Percentiles rank a stretch among this genome's conserved stretches.
Conservation (phyloP, 352 stramenopile species). For the Thraustochytrium striatum region DNA sequence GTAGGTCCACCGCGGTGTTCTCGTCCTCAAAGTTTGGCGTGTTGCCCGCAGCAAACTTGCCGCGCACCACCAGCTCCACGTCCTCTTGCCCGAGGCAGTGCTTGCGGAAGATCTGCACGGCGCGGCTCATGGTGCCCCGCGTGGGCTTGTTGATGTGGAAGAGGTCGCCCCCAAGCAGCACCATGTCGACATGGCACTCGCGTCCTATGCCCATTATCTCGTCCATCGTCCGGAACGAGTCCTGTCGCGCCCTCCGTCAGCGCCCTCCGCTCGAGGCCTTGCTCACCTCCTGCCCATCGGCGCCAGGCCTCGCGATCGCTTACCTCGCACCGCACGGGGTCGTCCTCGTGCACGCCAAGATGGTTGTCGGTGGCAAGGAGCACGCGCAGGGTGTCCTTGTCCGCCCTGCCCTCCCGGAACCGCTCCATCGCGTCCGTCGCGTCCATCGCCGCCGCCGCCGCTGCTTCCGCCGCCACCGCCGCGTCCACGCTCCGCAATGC, state of each 20-base stretch:
- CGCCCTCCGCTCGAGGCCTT: constrained; percentile 78
- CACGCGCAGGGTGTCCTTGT: constrained; percentile 70
- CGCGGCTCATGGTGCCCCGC: constrained; percentile 88
- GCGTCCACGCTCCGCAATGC: too few relatives aligned
- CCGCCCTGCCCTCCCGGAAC: neutral
- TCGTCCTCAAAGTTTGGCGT: constrained; percentile 57
- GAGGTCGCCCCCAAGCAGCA: constrained; percentile 92
- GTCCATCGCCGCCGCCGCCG: neutral
- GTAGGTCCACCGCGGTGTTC: constrained; percentile 87
- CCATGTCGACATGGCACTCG: constrained; percentile 73
- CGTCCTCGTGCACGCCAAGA: constrained; percentile 64
- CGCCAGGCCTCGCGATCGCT: constrained; percentile 59
- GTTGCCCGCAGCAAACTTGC: neutral
- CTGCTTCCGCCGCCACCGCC: neutral
- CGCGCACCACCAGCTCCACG: constrained; percentile 56
- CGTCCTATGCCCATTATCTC: constrained; percentile 73
- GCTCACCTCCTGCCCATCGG: neutral
- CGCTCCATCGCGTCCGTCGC: neutral
- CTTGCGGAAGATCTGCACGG: constrained; percentile 89
- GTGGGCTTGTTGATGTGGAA: constrained; percentile 99
- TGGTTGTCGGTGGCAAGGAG: constrained; percentile 98
- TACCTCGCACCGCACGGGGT: constrained; percentile 43
- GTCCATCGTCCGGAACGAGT: constrained; percentile 75
- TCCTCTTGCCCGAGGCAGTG: constrained; percentile 83
- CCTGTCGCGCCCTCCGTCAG: constrained; percentile 69